Conservation (phyloP, 73 alveolate species). For the Tetrahymena elliotti region DNA sequence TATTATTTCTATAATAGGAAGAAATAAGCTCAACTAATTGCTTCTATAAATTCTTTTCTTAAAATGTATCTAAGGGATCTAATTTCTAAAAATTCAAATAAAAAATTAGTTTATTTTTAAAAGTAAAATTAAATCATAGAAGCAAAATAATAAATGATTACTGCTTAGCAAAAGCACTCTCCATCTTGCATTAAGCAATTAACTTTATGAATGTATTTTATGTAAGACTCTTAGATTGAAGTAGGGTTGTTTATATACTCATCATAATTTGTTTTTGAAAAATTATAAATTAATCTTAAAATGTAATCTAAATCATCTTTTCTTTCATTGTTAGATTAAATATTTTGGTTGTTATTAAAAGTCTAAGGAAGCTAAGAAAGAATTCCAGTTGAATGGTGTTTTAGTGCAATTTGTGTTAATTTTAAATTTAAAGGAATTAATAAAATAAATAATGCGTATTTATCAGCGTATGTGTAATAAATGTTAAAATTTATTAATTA, state of each 20-base stretch:
- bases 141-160: not conserved
- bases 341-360: too few relatives aligned
- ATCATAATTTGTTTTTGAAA: not conserved
- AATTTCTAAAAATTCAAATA: not conserved
- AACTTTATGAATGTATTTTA: not conserved
- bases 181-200: not conserved
- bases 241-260: not conserved
- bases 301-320: not conserved
- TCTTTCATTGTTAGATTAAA: too few relatives aligned
- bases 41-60: not conserved
- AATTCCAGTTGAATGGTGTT: too few relatives aligned
- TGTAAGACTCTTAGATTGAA: not conserved
- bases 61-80: not conserved
- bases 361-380: not conserved
- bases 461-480: not conserved
- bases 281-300: not conserved
- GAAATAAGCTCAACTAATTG: not conserved
- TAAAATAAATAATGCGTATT: not conserved
- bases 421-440: not conserved
- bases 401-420: not conserved
- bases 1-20: not conserved
- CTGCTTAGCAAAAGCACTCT: not conserved
- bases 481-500: not conserved
- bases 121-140: not conserved
- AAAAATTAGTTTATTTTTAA: not conserved